Conservation (phyloP, 2,329 filamentous ascomycete species). For the Cladosporium sphaerospermum region DNA sequence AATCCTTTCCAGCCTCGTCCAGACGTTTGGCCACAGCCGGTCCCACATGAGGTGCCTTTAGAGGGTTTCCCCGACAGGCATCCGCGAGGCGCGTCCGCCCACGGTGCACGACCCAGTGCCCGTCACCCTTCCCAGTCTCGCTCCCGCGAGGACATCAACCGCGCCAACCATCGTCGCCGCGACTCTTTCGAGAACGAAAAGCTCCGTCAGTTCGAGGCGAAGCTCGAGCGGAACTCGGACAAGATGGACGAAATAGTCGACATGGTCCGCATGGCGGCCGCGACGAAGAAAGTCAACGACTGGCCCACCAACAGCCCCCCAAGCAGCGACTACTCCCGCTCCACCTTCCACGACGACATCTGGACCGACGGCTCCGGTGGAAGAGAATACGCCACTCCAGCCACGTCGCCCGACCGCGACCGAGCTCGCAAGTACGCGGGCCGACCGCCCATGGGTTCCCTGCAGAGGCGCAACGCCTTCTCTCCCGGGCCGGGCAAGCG, state of each 20-base stretch:
- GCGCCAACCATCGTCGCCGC: background rate
- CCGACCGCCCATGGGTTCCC: background rate
- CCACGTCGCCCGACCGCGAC: background rate
- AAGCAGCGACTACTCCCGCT: background rate
- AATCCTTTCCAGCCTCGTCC: constrained; percentile 5
- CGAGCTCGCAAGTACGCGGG: background rate
- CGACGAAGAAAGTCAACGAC: constrained; percentile 1
- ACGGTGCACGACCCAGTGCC: background rate
- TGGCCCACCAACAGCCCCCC: background rate
- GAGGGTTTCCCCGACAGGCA: background rate
- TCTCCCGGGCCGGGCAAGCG: background rate
- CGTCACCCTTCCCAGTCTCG: background rate
- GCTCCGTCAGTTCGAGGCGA: background rate
- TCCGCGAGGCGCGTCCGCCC: background rate
- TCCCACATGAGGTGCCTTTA: background rate
- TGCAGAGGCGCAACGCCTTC: background rate
- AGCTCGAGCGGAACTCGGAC: background rate
- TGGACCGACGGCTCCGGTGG: background rate
- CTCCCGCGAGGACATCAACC: background rate
- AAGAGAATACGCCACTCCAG: background rate
- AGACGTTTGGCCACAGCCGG: background rate
- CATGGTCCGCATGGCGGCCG: background rate
- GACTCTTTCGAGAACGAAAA: background rate
- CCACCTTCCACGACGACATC: background rate
- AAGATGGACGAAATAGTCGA: background rate